Conservation (phyloP, 2,329 filamentous ascomycete genomes). For the Fusarium luffae region DNA sequence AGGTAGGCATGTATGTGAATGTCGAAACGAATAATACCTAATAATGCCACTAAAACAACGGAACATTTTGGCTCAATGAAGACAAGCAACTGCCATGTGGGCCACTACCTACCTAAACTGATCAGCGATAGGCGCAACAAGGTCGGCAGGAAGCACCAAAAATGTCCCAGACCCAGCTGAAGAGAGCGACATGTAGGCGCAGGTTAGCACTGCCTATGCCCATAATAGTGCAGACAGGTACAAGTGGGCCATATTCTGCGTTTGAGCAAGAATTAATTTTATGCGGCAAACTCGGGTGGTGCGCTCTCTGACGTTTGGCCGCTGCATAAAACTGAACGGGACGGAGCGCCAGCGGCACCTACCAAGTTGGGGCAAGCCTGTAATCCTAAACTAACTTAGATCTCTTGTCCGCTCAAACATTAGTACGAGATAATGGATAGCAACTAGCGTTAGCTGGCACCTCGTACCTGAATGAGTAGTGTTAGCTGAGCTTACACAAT, state of each 20-base stretch:
- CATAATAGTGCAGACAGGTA: constrained; percentile 25
- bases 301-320: constrained; percentile 24
- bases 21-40: constrained; percentile 12
- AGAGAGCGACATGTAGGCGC: background rate
- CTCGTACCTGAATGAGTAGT: constrained; percentile 25
- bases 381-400: background rate
- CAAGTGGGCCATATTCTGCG: background rate
- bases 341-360: constrained; percentile 41
- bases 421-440: constrained; percentile 22
- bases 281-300: constrained; percentile 45
- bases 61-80: constrained; percentile 1
- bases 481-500: constrained; percentile 29
- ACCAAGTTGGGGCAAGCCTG: constrained; percentile 34
- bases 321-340: constrained; percentile 38
- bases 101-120: constrained; percentile 2
- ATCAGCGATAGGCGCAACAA: constrained; percentile 11
- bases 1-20: constrained; percentile 1
- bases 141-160: constrained; percentile 4
- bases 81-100: constrained; percentile 30
- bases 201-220: background rate
- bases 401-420: constrained; percentile 4
- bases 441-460: constrained; percentile 18
- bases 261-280: constrained; percentile 39
- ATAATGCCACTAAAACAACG: constrained; percentile 14
- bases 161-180: background rate